Evolutionary conservation across 1,139 yeast species (phyloP).

Genomic region (Entelexis paramagnoliae): DNA sequence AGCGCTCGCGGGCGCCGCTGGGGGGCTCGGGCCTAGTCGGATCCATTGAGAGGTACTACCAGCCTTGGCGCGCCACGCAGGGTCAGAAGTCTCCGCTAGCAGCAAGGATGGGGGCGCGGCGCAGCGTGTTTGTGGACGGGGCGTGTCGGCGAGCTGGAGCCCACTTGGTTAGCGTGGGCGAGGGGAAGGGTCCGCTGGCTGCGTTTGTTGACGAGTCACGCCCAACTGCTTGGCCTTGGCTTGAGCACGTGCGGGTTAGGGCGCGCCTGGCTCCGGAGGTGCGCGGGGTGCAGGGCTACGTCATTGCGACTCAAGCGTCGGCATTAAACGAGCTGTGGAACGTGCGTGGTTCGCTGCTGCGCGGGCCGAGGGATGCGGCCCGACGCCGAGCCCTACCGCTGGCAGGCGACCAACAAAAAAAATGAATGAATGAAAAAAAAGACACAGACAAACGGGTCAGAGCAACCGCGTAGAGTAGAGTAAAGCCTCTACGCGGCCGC

Average conservation of each 20-base stretch:
- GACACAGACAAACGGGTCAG: no score
- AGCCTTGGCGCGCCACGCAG: background rate
- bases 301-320: background rate
- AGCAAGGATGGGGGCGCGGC: background rate
- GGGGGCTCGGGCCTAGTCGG: background rate
- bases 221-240: background rate
- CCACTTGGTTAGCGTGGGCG: background rate
- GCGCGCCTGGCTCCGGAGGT: background rate
- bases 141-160: background rate
- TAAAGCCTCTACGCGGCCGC: no score
- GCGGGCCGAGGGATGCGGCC: no score
- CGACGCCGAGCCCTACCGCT: no score
- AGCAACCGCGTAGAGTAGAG: no score
- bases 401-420: no score
- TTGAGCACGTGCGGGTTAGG: background rate
- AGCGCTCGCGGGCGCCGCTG: constrained; percentile 2
- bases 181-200: background rate
- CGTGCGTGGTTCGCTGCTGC: background rate
- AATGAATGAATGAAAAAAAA: no score
- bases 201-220: background rate
- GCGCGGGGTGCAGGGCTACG: background rate
- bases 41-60: background rate
- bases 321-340: background rate
- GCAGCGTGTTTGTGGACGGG: background rate
- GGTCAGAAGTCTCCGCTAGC: background rate